Evolutionary conservation across 2,329 filamentous ascomycete species (phyloP).

Genomic region (Neofusicoccum sp.): DNA sequence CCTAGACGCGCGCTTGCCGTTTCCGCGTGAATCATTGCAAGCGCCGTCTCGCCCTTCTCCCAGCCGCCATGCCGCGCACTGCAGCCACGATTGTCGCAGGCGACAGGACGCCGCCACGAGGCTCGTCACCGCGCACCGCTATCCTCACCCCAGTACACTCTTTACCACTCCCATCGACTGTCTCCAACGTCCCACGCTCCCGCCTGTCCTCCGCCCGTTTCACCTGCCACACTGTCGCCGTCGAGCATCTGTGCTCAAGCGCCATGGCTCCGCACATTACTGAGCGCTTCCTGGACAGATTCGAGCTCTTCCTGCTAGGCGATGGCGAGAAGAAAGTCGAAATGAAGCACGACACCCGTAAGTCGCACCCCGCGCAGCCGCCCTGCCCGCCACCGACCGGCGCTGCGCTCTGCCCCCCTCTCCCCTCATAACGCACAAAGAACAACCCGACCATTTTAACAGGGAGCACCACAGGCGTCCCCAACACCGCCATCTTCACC

Average conservation of each 20-base stretch:
- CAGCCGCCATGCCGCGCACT: neutral
- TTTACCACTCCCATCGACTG: neutral
- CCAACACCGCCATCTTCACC: constrained; percentile 91
- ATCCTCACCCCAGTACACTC: constrained; percentile 3
- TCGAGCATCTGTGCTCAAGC: neutral
- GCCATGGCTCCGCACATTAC: constrained; percentile 18
- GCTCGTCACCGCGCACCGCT: constrained; percentile 1
- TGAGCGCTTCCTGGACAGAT: constrained; percentile 54
- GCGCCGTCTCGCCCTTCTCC: neutral
- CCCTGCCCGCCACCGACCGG: neutral
- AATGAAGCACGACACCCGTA: constrained; percentile 84
- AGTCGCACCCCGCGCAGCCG: constrained; percentile 36
- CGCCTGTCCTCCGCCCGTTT: neutral
- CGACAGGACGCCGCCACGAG: neutral
- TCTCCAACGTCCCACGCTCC: neutral
- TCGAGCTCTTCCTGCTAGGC: constrained; percentile 85
- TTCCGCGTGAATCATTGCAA: constrained; percentile 7
- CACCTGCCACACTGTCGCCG: neutral
- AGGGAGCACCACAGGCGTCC: constrained; percentile 62
- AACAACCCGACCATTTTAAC: neutral
- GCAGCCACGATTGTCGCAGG: neutral
- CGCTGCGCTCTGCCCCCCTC: neutral
- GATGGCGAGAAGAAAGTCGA: constrained; percentile 93
- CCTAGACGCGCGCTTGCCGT: too few species aligned
- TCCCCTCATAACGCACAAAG: neutral